A percentile compares a stretch with the other conserved stretches of the same genome.
phyloP scores from a whole-genome alignment of 176 grass and related monocot species.

The Zea mays region DNA sequence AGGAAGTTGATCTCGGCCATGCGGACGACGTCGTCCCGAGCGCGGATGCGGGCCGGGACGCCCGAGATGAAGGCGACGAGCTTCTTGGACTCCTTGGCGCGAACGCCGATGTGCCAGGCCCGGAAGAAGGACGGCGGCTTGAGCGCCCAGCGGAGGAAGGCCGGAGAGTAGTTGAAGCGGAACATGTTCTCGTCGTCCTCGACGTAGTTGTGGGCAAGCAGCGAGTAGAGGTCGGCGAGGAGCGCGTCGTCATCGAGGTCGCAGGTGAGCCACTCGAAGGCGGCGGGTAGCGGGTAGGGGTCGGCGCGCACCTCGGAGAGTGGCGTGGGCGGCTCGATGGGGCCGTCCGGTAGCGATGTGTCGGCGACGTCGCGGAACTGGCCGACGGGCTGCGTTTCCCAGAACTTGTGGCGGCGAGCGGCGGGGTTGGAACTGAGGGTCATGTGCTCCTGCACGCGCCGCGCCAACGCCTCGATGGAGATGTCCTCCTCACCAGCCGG shows the following conservation, averaged over 20 bases:
- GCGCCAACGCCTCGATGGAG: conserved; percentile 68
- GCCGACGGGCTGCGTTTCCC: conserved; percentile 97
- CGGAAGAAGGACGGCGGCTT: conserved; percentile 84
- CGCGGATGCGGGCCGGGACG: conserved; percentile 90
- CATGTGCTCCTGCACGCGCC: conserved; percentile 75
- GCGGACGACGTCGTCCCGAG: conserved; percentile 63
- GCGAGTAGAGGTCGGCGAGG: conserved; percentile 80
- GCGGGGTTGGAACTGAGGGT: conserved; percentile 46
- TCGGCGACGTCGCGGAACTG: conserved; percentile 80
- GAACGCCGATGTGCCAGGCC: conserved; percentile 98
- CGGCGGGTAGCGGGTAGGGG: conserved; percentile 79
- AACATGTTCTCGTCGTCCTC: conserved; percentile 99
- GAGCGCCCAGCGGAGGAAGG: conserved; percentile 94
- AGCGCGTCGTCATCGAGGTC: conserved; percentile 81
- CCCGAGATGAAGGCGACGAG: conserved; percentile 97
- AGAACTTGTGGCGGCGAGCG: conserved; percentile 85
- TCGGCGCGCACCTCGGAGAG: conserved; percentile 88
- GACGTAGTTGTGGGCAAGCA: conserved; percentile 94
- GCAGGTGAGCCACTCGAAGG: conserved; percentile 98
- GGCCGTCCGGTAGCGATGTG: conserved; percentile 58
- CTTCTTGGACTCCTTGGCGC: conserved; percentile 79
- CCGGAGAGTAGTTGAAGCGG: conserved; percentile 97
- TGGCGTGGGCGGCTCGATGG: conserved; percentile 71
- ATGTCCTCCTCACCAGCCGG: conserved; percentile 33
- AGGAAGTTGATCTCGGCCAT: conserved; percentile 99